Conservation (phyloP, 176 grass and related monocot species). For the Bothriochloa decipiens region DNA sequence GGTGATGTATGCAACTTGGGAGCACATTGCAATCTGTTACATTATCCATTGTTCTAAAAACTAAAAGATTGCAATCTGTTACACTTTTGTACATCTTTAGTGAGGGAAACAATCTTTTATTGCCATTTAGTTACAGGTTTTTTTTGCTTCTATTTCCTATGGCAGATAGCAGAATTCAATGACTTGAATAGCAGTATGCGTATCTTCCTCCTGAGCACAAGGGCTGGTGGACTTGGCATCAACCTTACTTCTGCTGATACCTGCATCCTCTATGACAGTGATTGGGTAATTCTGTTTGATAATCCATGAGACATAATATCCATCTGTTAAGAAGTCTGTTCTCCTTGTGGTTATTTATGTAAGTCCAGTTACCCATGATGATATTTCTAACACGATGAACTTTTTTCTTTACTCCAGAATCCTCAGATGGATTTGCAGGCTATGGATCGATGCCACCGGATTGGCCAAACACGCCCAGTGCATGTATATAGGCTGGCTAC, state of each 20-base stretch:
- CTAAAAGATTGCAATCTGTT: neutral
- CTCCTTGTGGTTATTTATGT: neutral
- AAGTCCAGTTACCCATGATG: neutral
- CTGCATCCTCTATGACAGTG: slow-evolving; percentile 92
- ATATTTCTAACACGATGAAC: neutral
- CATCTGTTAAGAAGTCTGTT: neutral
- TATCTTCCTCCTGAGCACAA: slow-evolving; percentile 88
- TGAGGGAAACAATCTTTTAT: neutral
- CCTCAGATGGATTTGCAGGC: slow-evolving; percentile 99
- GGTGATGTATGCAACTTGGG: slow-evolving; percentile 9
- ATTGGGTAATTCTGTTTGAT: slow-evolving; percentile 63
- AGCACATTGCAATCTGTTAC: neutral
- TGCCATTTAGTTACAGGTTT: neutral
- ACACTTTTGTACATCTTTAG: neutral
- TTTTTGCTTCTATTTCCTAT: slow-evolving; percentile 15
- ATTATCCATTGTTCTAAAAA: neutral
- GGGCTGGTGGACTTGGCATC: slow-evolving; percentile 94
- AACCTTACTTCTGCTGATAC: slow-evolving; percentile 94
- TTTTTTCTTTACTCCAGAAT: slow-evolving; percentile 58
- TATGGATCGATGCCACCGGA: slow-evolving; percentile 97
- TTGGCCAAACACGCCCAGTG: slow-evolving; percentile 88
- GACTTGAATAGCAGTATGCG: slow-evolving; percentile 67
- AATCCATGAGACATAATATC: neutral
- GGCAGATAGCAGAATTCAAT: slow-evolving; percentile 94
- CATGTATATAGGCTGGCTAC: slow-evolving; percentile 94